A percentile compares a stretch with the other conserved stretches of the same genome.
These are phyloP conservation scores for Claviceps sp. DNA, from an alignment of 2,329 filamentous ascomycete genomes.

Conservation along the genomic window DNA sequence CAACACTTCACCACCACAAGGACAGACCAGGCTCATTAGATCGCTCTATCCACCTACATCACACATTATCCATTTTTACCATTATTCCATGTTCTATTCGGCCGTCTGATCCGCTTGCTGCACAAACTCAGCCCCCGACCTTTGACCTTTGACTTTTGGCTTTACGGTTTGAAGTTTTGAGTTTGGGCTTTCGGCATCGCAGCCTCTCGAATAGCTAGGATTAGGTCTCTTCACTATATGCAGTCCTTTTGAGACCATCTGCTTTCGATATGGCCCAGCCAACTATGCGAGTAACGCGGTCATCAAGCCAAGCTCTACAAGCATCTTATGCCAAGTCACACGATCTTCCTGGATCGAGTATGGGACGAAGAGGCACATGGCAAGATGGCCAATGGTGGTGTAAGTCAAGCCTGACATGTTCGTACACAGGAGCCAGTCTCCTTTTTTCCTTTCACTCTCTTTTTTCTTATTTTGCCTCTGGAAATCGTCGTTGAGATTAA, in stretches of 20 bases:
- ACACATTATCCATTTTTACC: no score
- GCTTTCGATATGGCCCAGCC: background rate
- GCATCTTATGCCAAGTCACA: conserved; percentile 5
- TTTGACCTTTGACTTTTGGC: background rate
- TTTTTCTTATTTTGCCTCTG: background rate
- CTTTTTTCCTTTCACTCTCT: background rate
- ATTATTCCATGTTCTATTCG: no score
- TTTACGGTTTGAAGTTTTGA: background rate
- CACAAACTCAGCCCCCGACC: background rate
- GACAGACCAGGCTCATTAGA: background rate
- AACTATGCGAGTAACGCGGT: conserved; percentile 1
- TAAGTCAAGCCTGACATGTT: conserved; percentile 11
- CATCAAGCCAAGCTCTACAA: background rate
- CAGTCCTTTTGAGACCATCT: background rate
- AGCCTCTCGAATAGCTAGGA: background rate
- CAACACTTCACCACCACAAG: background rate
- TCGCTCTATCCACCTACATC: no score
- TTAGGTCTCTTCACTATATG: background rate
- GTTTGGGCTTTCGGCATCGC: background rate
- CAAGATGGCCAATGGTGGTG: conserved; percentile 24
- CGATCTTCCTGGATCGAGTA: conserved; percentile 14
- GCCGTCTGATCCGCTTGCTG: background rate
- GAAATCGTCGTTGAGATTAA: background rate
- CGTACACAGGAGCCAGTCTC: background rate
- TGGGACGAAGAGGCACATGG: conserved; percentile 21